These are phyloP conservation scores for Globisporangium nodosum DNA, from an alignment of 352 stramenopile genomes.

Conservation along the genomic window DNA sequence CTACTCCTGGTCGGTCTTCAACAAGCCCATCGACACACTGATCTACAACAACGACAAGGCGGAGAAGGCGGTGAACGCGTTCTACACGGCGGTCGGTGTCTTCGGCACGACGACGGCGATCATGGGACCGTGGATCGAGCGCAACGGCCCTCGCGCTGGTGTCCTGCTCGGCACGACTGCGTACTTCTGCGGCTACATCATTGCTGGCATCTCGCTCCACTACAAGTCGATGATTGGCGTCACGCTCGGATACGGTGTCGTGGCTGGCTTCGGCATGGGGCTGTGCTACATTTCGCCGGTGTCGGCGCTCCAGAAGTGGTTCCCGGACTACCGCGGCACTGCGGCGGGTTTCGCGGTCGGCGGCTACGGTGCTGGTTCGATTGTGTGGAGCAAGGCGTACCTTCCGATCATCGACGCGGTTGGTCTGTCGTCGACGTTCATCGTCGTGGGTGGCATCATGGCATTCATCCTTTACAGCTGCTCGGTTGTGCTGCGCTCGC, in stretches of 20 bases:
- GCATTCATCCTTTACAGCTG: conserved; percentile 33
- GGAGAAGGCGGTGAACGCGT: conserved; percentile 60
- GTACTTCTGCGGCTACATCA: conserved; percentile 47
- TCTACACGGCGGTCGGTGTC: conserved; percentile 68
- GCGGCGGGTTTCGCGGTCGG: conserved; percentile 64
- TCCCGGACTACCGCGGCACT: conserved; percentile 65
- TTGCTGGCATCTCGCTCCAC: conserved; percentile 45
- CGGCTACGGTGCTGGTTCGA: conserved; percentile 52
- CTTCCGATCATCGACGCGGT: conserved; percentile 46
- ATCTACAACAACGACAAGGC: conserved; percentile 43
- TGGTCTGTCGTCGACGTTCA: conserved; percentile 38
- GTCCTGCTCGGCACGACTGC: conserved; percentile 41
- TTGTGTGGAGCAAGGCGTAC: conserved; percentile 71
- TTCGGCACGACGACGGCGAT: conserved; percentile 55
- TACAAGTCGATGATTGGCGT: conserved; percentile 38
- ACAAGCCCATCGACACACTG: conserved; percentile 54
- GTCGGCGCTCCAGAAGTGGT: conserved; percentile 74
- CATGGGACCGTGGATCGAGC: conserved; percentile 67
- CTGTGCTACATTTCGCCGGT: conserved; percentile 77
- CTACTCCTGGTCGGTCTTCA: conserved; percentile 77
- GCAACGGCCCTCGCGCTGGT: conserved; percentile 42
- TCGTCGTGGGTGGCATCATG: conserved; percentile 44
- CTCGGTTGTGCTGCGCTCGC: conserved; percentile 37
- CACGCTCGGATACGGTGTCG: conserved; percentile 65
- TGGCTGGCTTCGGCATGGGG: conserved; percentile 56